Evolutionary conservation across 495 filamentous ascomycete species (phyloP).

Genomic region (Copromyces sp.): DNA sequence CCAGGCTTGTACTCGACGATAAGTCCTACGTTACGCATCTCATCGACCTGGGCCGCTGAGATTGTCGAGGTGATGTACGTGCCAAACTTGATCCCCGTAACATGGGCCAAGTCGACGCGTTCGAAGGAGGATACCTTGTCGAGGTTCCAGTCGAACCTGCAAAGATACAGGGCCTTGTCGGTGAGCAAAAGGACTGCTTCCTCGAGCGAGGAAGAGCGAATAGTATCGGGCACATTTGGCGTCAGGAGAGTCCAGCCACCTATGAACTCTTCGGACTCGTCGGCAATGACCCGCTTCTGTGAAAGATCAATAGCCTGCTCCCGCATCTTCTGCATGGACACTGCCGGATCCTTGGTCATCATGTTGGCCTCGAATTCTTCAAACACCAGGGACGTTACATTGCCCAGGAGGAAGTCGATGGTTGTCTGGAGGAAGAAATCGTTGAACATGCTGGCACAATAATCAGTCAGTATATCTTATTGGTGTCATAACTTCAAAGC

Average conservation of each 20-base stretch:
- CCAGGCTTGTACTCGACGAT: conserved; percentile 65
- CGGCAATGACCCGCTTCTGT: conserved; percentile 72
- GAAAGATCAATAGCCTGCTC: conserved; percentile 83
- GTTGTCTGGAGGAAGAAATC: conserved; percentile 92
- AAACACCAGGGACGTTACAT: conserved; percentile 71
- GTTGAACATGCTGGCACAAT: conserved; percentile 72
- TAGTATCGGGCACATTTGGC: conserved; percentile 44
- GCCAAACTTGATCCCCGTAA: conserved; percentile 62
- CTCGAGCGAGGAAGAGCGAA: conserved; percentile 65
- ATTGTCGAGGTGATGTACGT: conserved; percentile 85
- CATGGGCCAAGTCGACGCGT: conserved; percentile 64
- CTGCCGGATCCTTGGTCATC: conserved; percentile 76
- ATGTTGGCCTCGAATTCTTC: conserved; percentile 85
- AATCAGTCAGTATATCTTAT: conserved; percentile 14
- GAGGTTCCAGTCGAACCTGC: conserved; percentile 82
- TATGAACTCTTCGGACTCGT: conserved; percentile 70
- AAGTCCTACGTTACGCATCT: conserved; percentile 70
- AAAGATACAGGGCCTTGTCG: conserved; percentile 72
- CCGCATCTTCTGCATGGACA: conserved; percentile 72
- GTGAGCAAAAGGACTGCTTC: conserved; percentile 83
- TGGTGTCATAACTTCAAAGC: neutral
- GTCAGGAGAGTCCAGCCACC: conserved; percentile 73
- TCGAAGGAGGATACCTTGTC: conserved; percentile 90
- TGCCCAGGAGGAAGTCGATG: conserved; percentile 90
- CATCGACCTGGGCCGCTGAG: conserved; percentile 61